Conservation (phyloP, 2,329 filamentous ascomycete species). For the Ceratocystis papillata region DNA sequence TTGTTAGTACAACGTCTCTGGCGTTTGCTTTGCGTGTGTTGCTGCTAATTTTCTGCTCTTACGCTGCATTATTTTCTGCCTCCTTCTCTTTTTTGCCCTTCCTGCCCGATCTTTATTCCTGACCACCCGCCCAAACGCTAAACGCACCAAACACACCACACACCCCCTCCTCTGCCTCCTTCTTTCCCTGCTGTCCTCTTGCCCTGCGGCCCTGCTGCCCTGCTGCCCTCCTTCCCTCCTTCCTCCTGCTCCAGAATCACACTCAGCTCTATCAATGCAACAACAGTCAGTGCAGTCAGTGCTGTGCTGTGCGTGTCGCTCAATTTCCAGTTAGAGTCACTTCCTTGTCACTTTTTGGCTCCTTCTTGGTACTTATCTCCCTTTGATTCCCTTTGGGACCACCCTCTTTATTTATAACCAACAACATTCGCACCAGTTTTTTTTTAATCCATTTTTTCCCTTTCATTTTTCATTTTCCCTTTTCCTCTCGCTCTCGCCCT, state of each 20-base stretch:
- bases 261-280: conserved; percentile 17
- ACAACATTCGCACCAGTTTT: conserved; percentile 8
- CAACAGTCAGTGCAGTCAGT: conserved; percentile 13
- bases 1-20: background rate
- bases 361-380: conserved; percentile 12
- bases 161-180: conserved; percentile 15
- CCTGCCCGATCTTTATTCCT: conserved; percentile 16
- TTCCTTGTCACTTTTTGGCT: conserved; percentile 16
- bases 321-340: conserved; percentile 6
- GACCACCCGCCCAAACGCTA: background rate
- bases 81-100: conserved; percentile 8
- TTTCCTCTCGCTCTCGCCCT: conserved; percentile 20
- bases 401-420: conserved; percentile 9
- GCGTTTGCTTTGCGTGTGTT: conserved; percentile 1
- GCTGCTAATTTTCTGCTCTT: background rate
- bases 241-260: conserved; percentile 5
- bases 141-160: background rate
- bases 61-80: background rate
- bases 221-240: conserved; percentile 1
- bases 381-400: conserved; percentile 5
- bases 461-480: conserved; percentile 23
- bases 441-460: conserved; percentile 10
- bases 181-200: background rate
- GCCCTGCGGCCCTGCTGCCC: too few species aligned
- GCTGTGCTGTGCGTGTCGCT: conserved; percentile 12